Evolutionary conservation across 129 eudicot species (phyloP), one percentile per base, ranked within the genome.

Genomic region (Arctium lappa): DNA sequence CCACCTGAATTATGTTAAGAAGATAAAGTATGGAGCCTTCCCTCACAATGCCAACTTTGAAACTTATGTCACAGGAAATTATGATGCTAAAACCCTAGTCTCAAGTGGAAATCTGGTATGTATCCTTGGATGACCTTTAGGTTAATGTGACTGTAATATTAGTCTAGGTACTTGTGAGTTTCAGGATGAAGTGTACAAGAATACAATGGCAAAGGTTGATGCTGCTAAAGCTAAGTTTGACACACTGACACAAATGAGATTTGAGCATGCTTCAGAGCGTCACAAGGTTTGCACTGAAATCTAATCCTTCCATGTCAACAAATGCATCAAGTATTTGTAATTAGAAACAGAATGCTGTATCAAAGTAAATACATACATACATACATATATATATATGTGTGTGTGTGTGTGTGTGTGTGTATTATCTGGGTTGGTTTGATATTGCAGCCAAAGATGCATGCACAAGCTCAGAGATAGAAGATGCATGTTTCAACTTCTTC

Each of bases 191-290:
- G 73, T 69, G 70, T 82, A 73, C 83, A 84, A 79, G 76, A 76
- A 70, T 69, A 72, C 82, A 16, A 86, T 75, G 74, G 42, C 32
- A 56, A 78, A 86, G 79, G 37, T 90, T 71, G 88, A 86, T 82
- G 86, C 93, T 83, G 93, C 95, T 16, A 79, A 92, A 85, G 78
- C 88, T 79, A 86, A 86, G 74, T 74, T 92, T 83, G 87, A 90
- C 62, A 48, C 80, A 79, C 72, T 89, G 73, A 74, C 77, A 71
- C 87, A 86, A 42, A 83, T 65, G 77, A 88, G 84, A 85, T 82
- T 79, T 34, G 78, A 88, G 33, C 92, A 86, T 78, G 83, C 89
- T 69, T 69, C 87, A 40, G 93, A 94, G 85, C 80, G 75, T 62
- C 72, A 70, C 72, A 87, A 94, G 97, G 98, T 94, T 40, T 65